Base-by-base conservation (phyloP, 2,329 filamentous ascomycete genomes). In the Didymellaceae sp. region DNA sequence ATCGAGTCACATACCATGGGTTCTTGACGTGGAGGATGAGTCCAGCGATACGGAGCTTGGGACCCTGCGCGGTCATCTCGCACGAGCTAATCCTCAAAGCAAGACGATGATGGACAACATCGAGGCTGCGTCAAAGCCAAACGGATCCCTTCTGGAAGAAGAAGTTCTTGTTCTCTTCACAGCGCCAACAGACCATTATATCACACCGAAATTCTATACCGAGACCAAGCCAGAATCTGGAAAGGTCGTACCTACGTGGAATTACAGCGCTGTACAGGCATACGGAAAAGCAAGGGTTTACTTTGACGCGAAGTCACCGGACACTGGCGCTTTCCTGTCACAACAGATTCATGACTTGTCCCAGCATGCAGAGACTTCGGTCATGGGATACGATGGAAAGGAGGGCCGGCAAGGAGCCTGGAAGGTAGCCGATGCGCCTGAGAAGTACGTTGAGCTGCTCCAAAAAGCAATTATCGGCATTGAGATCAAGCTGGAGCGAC, bases 211-310 rank as follows among this genome's bases (percentile, higher is more conserved):
- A 7, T 88, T 88, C 70, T 89, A 88, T 73, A 77, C 73, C 9
- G 78, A 84, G 57, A 88, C 86, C 1, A 89, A 88, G 64, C 86
- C 85, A 0, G 65, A 62, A 0, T 85, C 80, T 0, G 86, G 80
- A 9, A 89, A 89, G 58, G 86, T 88, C 0, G 86, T 87, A 5
- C 85, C 85, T 0, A 89, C 86, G 0, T 89, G 86, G 86, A 85
- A 89, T 67, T 89, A 89, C 59, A 76, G 83, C 0, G 84, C 86
- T 0, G 85, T 80, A 0, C 84, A 89, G 68, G 83, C 77, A 0
- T 88, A 88, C 58, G 86, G 86, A 1, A 77, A 68, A 1, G 81
- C 82, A 1, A 80, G 54, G 0, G 70, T 88, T 4, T 80, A 86
- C 6, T 79, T 73, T 48, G 80, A 87, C 47, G 61, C 78, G 5